Evolutionary conservation across 768 basidiomycete genomes (phyloP).

Genomic region (Cyclocybe aegerita): DNA sequence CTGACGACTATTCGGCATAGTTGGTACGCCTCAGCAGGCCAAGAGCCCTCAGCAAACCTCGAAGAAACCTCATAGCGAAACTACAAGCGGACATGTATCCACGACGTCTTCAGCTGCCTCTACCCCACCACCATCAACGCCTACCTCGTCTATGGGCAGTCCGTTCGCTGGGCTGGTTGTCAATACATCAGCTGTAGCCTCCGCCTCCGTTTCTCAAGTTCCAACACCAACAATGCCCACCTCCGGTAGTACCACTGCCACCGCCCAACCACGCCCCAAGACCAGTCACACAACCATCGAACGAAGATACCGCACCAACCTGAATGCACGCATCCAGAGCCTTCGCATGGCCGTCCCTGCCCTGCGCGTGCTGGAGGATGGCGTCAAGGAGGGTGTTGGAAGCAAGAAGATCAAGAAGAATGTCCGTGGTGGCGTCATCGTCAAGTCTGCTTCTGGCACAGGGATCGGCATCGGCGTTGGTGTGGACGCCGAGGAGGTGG

Average conservation of each 20-base stretch:
- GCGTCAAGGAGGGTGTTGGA: slow-evolving; percentile 37
- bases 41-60: slow-evolving; percentile 37
- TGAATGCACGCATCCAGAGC: slow-evolving; percentile 83
- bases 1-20: slow-evolving; percentile 4
- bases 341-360: slow-evolving; percentile 83
- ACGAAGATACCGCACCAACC: slow-evolving; percentile 83
- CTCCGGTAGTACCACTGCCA: slow-evolving; percentile 13
- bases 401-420: slow-evolving; percentile 50
- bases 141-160: slow-evolving; percentile 25
- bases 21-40: slow-evolving; percentile 19
- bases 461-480: slow-evolving; percentile 27
- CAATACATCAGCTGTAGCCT: slow-evolving; percentile 14
- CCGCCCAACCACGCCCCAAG: slow-evolving; percentile 53
- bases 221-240: slow-evolving; percentile 6
- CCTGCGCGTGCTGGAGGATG: slow-evolving; percentile 70
- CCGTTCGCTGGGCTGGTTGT: slow-evolving; percentile 14
- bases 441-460: slow-evolving; percentile 31
- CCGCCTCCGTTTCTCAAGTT: slow-evolving; percentile 10
- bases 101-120: slow-evolving; percentile 44
- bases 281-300: slow-evolving; percentile 91
- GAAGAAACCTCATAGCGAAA: slow-evolving; percentile 21
- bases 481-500: slow-evolving; percentile 39
- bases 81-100: slow-evolving; percentile 26
- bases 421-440: slow-evolving; percentile 35
- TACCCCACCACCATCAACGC: slow-evolving; percentile 40